Base-by-base conservation (phyloP, 164 flowering plant genomes). In the Brasenia schreberi region DNA sequence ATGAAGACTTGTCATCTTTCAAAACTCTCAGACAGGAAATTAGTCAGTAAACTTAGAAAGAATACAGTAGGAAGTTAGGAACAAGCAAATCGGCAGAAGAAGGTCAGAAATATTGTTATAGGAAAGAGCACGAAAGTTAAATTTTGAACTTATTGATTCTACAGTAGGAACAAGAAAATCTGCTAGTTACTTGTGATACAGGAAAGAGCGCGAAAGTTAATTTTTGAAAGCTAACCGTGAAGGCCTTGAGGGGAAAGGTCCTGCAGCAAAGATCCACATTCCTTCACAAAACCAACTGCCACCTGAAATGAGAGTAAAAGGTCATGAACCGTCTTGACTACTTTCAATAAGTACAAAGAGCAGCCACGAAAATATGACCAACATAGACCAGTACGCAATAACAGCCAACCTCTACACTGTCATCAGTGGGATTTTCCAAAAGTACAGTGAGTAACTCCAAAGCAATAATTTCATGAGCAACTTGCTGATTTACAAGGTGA, bases 401-500 rank as follows among this genome's bases (percentile, higher is more conserved):
- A 23, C 63, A 61, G 9, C 12, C 9, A 42, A 71, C 73, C 78
- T 95, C 97, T 58, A 95, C 99, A 72, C 99, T 90, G 67, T 92
- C 99, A 80, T 95, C 97, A 0, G 96, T 81, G 9, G 96, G 99
- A 60, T 82, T 85, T 66, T 89, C 96, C 70, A 92, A 75, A 70
- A 89, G 63, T 45, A 87, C 73, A 0, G 90, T 86, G n/a, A 95
- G 87, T 62, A 95, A 79, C 74, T 95, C 97, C 69, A 95, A 72
- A 49, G 97, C 96, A 65, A 95, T 81, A 67, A 91, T 84, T 74
- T 95, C 99, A 69, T 91, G 88, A 68, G 90, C 97, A 59, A 95
- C 89, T 79, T 89, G 93, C 77, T 95, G 97, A 74, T 95, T 95
- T 18, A 92, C 99, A 16, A 95, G 82, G 81, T 91, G 99, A 3